Base-by-base conservation (phyloP, 495 filamentous ascomycete genomes). In the Aspergillus diversus region DNA sequence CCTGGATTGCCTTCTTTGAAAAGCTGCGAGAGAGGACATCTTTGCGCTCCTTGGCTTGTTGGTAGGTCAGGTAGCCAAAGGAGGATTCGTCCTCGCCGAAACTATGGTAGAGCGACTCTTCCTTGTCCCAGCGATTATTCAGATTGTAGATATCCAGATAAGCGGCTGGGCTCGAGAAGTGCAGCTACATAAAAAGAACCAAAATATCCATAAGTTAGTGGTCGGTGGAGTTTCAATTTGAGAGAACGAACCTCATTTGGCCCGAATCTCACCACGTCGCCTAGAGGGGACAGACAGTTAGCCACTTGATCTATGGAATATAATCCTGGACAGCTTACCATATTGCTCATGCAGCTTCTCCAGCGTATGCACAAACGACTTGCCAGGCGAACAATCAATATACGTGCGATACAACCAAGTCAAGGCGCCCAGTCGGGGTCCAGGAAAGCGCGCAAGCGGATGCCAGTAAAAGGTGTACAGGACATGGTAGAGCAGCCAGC, bases 111-210 rank as follows among this genome's bases (percentile, higher is more conserved):
- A 61, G 50, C 7, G 46, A 21, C 31, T 55, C n/a, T 32, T 61
- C 59, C 37, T 61, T 61, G 27, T 61, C 59, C 59, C 59, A 61
- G 35, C 59, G 59, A n/a, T 61, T 55, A 42, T 32, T 33, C 11
- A 42, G 37, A 33, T 47, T 55, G 37, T 46, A 61, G 50, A 61
- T 61, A 37, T 61, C 59, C 5, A 61, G 37, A 43, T 61, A 61
- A 1, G 59, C 59, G 1, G 34, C 9, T 5, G 59, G 59, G 11
- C 35, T 33, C 27, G 5, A 15, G 39, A 61, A 61, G 50, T 61
- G 59, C 0, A 61, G 59, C 59, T 60, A 39, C 6, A 11, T 9
- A 13, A 17, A 59, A 42, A 47, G 51, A 33, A 50, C 11, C 21
- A 11, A 12, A 3, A 58, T 11, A 34, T 2, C 3, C 12, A 48